Conservation (phyloP, 371 early-diverging fungal species). For the Circinella umbellata region DNA sequence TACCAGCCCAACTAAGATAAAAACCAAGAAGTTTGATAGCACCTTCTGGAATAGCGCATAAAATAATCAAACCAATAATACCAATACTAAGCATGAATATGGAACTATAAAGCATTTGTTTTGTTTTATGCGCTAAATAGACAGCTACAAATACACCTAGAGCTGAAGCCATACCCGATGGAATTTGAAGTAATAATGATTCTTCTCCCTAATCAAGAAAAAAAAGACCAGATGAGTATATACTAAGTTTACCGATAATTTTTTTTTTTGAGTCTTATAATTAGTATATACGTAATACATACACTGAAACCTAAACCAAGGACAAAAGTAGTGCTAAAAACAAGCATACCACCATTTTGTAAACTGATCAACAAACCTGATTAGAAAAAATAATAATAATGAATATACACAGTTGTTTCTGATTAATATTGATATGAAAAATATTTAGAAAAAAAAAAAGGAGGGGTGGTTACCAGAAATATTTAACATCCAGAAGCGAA, state of each 20-base stretch:
- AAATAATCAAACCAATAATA: slow-evolving; percentile 28
- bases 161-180: slow-evolving; percentile 18
- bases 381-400: too few relatives aligned
- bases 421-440: too few relatives aligned
- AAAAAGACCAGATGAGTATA: background rate
- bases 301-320: slow-evolving; percentile 35
- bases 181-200: slow-evolving; percentile 28
- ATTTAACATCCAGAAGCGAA: slow-evolving; percentile 29
- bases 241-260: too few relatives aligned
- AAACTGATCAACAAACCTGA: slow-evolving; percentile 25
- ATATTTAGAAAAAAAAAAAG: too few relatives aligned
- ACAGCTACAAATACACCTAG: slow-evolving; percentile 16
- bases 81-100: slow-evolving; percentile 19
- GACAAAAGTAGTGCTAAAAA: slow-evolving; percentile 30
- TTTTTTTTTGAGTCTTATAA: background rate
- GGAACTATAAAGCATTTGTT: slow-evolving; percentile 14
- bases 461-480: background rate
- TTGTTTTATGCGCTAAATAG: slow-evolving; percentile 8
- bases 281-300: slow-evolving; percentile 3
- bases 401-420: too few relatives aligned
- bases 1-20: slow-evolving; percentile 31
- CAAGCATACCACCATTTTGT: slow-evolving; percentile 41
- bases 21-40: slow-evolving; percentile 30
- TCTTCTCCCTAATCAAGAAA: slow-evolving; percentile 16
- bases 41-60: slow-evolving; percentile 30